Evolutionary conservation across 2,329 filamentous ascomycete genomes (phyloP).

Genomic region (Daldinia sp.): DNA sequence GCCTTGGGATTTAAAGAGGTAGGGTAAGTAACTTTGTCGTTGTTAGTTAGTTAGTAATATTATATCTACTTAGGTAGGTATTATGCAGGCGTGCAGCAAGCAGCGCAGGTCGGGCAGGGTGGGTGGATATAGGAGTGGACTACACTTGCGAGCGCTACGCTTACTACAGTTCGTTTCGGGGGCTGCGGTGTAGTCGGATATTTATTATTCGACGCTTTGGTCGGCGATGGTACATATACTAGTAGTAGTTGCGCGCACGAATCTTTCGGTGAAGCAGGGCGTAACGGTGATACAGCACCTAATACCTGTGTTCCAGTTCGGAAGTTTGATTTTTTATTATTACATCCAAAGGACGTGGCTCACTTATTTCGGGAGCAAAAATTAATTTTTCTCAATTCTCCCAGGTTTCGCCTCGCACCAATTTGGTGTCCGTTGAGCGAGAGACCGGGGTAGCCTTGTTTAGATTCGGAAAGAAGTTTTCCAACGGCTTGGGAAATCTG

Average conservation of each 20-base stretch:
- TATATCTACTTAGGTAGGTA: too few species aligned
- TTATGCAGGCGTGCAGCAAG: neutral
- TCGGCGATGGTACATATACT: neutral
- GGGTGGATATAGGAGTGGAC: constrained; percentile 9
- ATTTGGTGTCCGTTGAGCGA: constrained; percentile 6
- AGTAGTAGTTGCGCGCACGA: neutral
- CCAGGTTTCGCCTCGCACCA: constrained; percentile 14
- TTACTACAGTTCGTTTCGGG: constrained; percentile 23
- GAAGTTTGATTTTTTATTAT: neutral
- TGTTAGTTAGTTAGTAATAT: too few species aligned
- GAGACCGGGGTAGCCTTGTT: constrained; percentile 33
- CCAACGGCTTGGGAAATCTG: constrained; percentile 34
- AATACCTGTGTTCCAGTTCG: neutral
- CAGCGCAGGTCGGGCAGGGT: too few species aligned
- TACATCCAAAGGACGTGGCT: neutral
- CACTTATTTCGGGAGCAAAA: neutral
- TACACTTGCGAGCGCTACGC: constrained; percentile 25
- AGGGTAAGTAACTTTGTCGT: too few species aligned
- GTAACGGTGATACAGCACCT: neutral
- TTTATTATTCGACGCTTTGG: constrained; percentile 3
- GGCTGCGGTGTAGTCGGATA: constrained; percentile 19
- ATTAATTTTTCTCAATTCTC: neutral
- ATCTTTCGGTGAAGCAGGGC: neutral
- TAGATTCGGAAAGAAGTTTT: constrained; percentile 35
- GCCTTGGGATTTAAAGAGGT: too few species aligned